Base-by-base conservation (phyloP, 495 filamentous ascomycete species). In the Rhizodiscina lignyota region DNA sequence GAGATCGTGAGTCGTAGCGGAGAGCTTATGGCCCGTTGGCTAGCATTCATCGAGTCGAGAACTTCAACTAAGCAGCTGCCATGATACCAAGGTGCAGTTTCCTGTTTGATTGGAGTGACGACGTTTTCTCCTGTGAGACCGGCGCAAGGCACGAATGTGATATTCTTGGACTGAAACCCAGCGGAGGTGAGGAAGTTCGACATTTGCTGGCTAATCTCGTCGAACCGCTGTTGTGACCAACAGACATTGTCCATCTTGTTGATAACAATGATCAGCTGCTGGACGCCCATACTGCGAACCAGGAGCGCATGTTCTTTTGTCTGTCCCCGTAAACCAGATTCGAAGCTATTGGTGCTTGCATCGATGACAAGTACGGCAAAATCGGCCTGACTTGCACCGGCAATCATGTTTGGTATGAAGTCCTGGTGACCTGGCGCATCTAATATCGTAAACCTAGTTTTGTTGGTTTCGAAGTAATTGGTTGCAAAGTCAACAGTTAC, bases 321-420 rank as follows among this genome's bases (percentile, higher is more conserved):
- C 53, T 97, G 89, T 1, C 89, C 89, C 45, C 77, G 86, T 24
- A 97, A 65, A 0, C 89, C 89, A 0, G 83, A 79, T 52, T 97
- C 89, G 42, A 94, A 94, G 18, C 81, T 83, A 17, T 86, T 85
- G 0, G 68, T 77, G 34, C 75, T 72, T 17, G 89, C 76, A 53
- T 97, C 89, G 35, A 97, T 80, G 22, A 97, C 89, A 4, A 97
- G 63, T 5, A 97, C 79, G 0, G 87, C 91, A 52, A 96, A 94
- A 54, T 97, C 91, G 2, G 89, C 89, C 55, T 94, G 87, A 27
- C 79, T 83, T 18, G 86, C 85, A 0, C 89, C 89, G 2, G 86
- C 91, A 49, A 97, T 94, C 89, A 97, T 97, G 54, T 94, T 96
- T 2, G 89, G 89, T 27, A 96, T 82, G 52, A 96, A 97, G 47